phyloP scores from a whole-genome alignment of 192 early-diverging fungal species.

The Backusella luteola region DNA sequence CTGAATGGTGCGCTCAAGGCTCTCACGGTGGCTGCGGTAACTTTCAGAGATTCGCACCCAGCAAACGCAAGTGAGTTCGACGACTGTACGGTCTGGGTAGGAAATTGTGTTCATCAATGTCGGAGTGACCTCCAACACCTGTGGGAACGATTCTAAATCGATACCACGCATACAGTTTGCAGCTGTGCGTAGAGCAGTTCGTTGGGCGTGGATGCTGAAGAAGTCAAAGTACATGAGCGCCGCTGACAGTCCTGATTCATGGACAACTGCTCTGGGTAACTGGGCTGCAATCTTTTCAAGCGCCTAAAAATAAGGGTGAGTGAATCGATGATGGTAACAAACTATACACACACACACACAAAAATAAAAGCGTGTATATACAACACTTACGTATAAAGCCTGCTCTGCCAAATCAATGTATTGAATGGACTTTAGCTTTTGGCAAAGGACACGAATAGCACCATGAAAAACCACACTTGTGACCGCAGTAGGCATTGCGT shows the following conservation, averaged over 20 bases:
- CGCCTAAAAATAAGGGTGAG: slow-evolving; percentile 32
- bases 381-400: slow-evolving; percentile 60
- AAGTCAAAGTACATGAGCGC: slow-evolving; percentile 87
- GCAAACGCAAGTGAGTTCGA: slow-evolving; percentile 64
- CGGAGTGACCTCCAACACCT: slow-evolving; percentile 66
- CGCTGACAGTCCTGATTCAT: slow-evolving; percentile 73
- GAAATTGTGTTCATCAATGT: slow-evolving; percentile 67
- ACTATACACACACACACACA: no score
- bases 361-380: not conserved
- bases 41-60: slow-evolving; percentile 67
- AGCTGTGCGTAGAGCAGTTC: slow-evolving; percentile 74
- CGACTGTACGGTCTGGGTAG: slow-evolving; percentile 72
- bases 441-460: slow-evolving; percentile 66
- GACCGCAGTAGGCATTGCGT: slow-evolving; percentile 74
- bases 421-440: slow-evolving; percentile 80
- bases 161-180: slow-evolving; percentile 63
- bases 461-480: slow-evolving; percentile 65
- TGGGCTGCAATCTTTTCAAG: slow-evolving; percentile 80
- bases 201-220: slow-evolving; percentile 82
- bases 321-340: not conserved
- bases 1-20: slow-evolving; percentile 59
- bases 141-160: slow-evolving; percentile 50
- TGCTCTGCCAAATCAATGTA: slow-evolving; percentile 94
- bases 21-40: slow-evolving; percentile 48
- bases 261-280: slow-evolving; percentile 63